Conservation (phyloP, 805 yeast genomes). For the Saturnispora quitensis region DNA sequence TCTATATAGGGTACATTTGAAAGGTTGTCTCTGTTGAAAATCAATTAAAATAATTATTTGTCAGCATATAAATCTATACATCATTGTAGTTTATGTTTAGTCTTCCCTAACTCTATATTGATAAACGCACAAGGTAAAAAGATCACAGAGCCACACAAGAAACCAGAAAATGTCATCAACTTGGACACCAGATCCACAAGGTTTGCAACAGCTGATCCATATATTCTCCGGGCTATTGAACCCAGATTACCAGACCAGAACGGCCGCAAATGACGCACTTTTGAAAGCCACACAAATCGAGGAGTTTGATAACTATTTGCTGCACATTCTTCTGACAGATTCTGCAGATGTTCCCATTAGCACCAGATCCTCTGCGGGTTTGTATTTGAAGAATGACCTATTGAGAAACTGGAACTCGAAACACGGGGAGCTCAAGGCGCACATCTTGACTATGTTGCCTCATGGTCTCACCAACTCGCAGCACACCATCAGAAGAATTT, state of each 20-base stretch:
- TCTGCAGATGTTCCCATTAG: constrained; percentile 42
- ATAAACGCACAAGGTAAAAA: neutral
- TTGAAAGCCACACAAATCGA: constrained; percentile 60
- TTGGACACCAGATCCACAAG: constrained; percentile 63
- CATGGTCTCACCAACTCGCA: constrained; percentile 45
- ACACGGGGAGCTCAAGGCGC: constrained; percentile 25
- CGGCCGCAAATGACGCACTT: constrained; percentile 64
- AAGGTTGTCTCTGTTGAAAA: neutral
- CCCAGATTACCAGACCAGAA: constrained; percentile 42
- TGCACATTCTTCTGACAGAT: constrained; percentile 49
- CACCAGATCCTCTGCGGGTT: constrained; percentile 81
- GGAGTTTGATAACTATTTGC: constrained; percentile 73
- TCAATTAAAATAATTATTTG: neutral
- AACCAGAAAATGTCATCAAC: neutral
- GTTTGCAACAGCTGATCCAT: constrained; percentile 53
- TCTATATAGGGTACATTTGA: neutral
- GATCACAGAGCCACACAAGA: neutral
- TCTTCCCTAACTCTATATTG: too few relatives aligned
- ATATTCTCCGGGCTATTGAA: constrained; percentile 70
- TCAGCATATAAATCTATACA: neutral
- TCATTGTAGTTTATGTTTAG: neutral
- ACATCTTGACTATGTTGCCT: constrained; percentile 30
- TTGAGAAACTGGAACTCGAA: constrained; percentile 29
- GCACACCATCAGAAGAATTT: constrained; percentile 68
- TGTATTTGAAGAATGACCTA: constrained; percentile 72